Conservation (phyloP, 2,329 filamentous ascomycete species). For the Botrytis hyacinthi region DNA sequence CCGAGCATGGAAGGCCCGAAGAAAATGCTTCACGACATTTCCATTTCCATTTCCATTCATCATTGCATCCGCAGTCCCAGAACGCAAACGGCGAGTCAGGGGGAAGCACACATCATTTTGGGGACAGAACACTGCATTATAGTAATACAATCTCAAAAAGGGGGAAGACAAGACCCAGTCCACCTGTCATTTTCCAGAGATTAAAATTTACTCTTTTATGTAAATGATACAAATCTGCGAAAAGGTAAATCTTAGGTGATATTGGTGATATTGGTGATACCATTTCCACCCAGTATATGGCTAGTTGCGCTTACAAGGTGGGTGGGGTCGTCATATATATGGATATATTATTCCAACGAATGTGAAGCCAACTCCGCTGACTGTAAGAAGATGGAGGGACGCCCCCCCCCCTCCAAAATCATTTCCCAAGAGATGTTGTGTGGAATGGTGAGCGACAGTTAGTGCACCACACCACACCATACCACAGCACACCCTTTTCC, state of each 20-base stretch:
- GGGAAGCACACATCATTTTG: background rate
- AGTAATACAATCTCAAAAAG: background rate
- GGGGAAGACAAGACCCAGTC: background rate
- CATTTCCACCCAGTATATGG: background rate
- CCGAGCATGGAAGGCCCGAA: constrained; percentile 7
- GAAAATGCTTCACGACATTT: constrained; percentile 9
- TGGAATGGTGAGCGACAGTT: background rate
- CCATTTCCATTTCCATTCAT: background rate
- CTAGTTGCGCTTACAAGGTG: constrained; percentile 3
- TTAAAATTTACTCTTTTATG: background rate
- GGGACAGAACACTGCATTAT: background rate
- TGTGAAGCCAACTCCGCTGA: background rate
- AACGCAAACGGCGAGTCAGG: background rate
- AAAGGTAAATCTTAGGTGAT: constrained; percentile 6
- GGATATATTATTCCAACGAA: background rate
- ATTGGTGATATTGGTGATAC: constrained; percentile 1
- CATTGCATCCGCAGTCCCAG: background rate
- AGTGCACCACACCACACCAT: background rate
- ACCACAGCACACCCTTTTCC: background rate
- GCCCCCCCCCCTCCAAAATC: no score
- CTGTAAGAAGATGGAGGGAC: constrained; percentile 7
- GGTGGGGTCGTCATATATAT: background rate
- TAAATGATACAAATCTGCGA: background rate
- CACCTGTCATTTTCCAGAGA: background rate
- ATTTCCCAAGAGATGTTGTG: background rate